These are phyloP conservation scores for Brassica juncea DNA, from an alignment of 345 rosid genomes.

Conservation along the genomic window DNA sequence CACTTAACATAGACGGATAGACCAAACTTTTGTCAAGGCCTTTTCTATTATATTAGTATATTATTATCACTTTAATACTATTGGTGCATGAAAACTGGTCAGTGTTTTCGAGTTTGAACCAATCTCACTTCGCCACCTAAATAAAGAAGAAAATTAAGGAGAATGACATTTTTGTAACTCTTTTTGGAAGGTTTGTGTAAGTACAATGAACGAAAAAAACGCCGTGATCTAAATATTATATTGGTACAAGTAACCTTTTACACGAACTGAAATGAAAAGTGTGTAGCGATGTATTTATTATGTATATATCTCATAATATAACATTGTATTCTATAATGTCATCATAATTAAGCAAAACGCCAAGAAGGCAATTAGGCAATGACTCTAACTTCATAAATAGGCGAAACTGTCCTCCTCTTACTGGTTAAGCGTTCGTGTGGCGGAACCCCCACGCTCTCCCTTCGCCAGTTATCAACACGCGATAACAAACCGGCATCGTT, in stretches of 20 bases:
- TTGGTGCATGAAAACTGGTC: neutral
- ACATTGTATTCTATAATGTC: conserved; percentile 29
- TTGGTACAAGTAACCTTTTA: conserved; percentile 16
- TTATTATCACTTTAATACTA: neutral
- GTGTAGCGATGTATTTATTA: conserved; percentile 23
- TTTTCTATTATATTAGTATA: conserved; percentile 11
- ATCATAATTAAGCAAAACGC: conserved; percentile 33
- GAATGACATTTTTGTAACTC: conserved; percentile 4
- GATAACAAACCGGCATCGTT: neutral
- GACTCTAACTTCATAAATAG: conserved; percentile 29
- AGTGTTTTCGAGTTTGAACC: neutral
- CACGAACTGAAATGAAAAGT: conserved; percentile 8
- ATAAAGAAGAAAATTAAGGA: neutral
- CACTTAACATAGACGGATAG: conserved; percentile 19
- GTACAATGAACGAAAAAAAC: neutral
- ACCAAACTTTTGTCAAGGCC: conserved; percentile 21
- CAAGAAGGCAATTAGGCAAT: conserved; percentile 25
- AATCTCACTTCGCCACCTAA: neutral
- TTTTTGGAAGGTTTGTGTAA: conserved; percentile 14
- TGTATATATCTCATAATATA: conserved; percentile 17
- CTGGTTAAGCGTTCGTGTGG: conserved; percentile 37
- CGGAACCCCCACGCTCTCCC: conserved; percentile 2
- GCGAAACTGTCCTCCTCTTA: conserved; percentile 39
- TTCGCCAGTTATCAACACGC: neutral
- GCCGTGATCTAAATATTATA: neutral